phyloP scores from a whole-genome alignment of 2,329 filamentous ascomycete genomes.

The Chalara sp. region DNA sequence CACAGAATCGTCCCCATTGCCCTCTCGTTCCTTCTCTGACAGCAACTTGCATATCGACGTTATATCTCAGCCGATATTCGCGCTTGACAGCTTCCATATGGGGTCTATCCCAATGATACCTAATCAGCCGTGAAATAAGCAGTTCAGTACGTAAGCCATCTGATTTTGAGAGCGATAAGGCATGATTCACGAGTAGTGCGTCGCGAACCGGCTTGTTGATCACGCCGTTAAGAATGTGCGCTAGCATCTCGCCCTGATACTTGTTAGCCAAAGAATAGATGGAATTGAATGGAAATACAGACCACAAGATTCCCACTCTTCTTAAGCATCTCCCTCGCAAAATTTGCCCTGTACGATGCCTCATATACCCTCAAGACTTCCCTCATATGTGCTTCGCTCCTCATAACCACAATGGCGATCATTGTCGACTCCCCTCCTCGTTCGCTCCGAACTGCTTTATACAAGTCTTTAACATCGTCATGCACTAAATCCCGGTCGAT shows the following conservation, averaged over 20 bases:
- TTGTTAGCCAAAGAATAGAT: neutral
- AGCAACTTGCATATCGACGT: conserved; percentile 65
- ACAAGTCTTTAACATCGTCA: conserved; percentile 67
- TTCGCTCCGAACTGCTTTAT: conserved; percentile 60
- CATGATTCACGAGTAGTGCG: conserved; percentile 84
- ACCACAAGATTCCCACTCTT: conserved; percentile 92
- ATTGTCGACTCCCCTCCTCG: conserved; percentile 84
- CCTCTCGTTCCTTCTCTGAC: conserved; percentile 70
- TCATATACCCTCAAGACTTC: conserved; percentile 78
- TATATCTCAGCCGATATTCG: conserved; percentile 75
- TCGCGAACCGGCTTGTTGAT: conserved; percentile 95
- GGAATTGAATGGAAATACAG: conserved; percentile 36
- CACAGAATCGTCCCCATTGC: conserved; percentile 72
- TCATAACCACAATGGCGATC: conserved; percentile 73
- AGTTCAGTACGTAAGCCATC: conserved; percentile 75
- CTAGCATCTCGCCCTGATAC: conserved; percentile 78
- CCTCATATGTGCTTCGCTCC: conserved; percentile 75
- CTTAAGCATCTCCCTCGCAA: conserved; percentile 77
- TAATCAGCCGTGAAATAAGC: conserved; percentile 78
- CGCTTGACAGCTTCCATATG: conserved; percentile 76
- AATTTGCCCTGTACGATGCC: conserved; percentile 66
- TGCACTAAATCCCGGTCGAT: conserved; percentile 45
- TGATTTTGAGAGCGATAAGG: conserved; percentile 60
- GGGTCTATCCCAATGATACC: conserved; percentile 84
- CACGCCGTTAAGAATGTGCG: conserved; percentile 91